These are phyloP conservation scores for Pelargonium fulgidum DNA, from an alignment of 441 rosid genomes.

Conservation along the genomic window DNA sequence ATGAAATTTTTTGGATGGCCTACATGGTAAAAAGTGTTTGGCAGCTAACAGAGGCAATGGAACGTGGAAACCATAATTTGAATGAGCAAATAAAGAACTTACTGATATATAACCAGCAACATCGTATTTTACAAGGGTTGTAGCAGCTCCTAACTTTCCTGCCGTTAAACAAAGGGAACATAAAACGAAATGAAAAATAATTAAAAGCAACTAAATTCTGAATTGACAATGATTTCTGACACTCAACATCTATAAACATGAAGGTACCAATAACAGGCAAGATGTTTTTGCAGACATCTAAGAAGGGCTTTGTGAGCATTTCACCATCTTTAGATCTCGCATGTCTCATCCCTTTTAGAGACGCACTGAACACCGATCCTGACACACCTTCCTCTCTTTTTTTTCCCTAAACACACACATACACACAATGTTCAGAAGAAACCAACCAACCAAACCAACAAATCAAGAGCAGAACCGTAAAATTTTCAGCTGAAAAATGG, in stretches of 20 bases:
- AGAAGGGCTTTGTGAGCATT: constrained; percentile 78
- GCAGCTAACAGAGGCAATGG: neutral
- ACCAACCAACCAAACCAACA: neutral
- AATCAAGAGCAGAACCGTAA: too few species aligned
- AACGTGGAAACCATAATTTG: neutral
- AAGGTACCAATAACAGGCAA: constrained; percentile 76
- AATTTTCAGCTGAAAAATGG: too few species aligned
- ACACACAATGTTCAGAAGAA: constrained; percentile 1
- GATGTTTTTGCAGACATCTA: constrained; percentile 80
- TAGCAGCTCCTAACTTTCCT: constrained; percentile 91
- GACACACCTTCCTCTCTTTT: neutral
- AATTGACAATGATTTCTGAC: neutral
- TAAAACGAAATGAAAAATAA: neutral
- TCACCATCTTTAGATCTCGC: constrained; percentile 61
- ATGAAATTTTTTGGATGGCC: too few species aligned
- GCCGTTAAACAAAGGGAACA: constrained; percentile 17
- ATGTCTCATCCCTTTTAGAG: constrained; percentile 77
- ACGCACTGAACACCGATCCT: constrained; percentile 49
- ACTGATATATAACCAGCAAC: constrained; percentile 84
- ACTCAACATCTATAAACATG: neutral
- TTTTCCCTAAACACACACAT: too few species aligned
- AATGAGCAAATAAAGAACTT: constrained; percentile 13
- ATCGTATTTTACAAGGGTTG: constrained; percentile 79
- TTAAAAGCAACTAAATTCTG: neutral
- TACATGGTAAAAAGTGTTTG: too few species aligned